Percentiles rank a stretch among this genome's conserved stretches.
Conservation (phyloP, 1,139 yeast species). For the Ogataea hybrid region DNA sequence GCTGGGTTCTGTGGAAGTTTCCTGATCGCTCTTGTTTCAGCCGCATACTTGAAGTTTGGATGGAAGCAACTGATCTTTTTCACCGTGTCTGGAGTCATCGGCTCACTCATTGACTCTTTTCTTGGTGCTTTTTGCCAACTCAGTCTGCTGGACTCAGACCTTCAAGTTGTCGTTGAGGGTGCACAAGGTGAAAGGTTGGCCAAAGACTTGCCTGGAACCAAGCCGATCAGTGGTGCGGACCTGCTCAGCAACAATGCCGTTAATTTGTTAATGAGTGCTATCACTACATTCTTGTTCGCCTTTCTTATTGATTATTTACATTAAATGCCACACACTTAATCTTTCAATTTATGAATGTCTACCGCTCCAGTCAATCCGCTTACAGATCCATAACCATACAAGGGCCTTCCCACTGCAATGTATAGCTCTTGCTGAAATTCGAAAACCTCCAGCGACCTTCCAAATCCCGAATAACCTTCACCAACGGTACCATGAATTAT, state of each 20-base stretch:
- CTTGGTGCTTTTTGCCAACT: conserved; percentile 44
- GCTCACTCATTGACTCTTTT: conserved; percentile 44
- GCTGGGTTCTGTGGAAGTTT: conserved; percentile 40
- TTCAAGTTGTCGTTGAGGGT: neutral
- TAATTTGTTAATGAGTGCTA: neutral
- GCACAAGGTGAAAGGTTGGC: neutral
- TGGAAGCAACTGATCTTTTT: conserved; percentile 28
- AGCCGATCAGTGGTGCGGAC: neutral
- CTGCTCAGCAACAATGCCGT: neutral
- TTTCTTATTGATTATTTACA: neutral
- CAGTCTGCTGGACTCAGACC: conserved; percentile 32
- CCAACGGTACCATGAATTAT: conserved; percentile 2
- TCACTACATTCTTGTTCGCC: neutral
- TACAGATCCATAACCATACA: conserved; percentile 33
- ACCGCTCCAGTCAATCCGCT: conserved; percentile 30
- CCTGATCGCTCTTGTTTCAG: conserved; percentile 34
- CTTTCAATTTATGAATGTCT: conserved; percentile 17
- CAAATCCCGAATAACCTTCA: conserved; percentile 36
- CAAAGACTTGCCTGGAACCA: neutral
- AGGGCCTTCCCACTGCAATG: conserved; percentile 47
- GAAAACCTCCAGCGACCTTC: conserved; percentile 33
- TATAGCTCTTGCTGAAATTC: conserved; percentile 23
- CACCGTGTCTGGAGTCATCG: conserved; percentile 38
- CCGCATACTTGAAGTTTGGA: conserved; percentile 12
- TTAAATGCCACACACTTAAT: neutral